Evolutionary conservation across 148 eudicot species (phyloP).

Genomic region (Agrostemma githago): DNA sequence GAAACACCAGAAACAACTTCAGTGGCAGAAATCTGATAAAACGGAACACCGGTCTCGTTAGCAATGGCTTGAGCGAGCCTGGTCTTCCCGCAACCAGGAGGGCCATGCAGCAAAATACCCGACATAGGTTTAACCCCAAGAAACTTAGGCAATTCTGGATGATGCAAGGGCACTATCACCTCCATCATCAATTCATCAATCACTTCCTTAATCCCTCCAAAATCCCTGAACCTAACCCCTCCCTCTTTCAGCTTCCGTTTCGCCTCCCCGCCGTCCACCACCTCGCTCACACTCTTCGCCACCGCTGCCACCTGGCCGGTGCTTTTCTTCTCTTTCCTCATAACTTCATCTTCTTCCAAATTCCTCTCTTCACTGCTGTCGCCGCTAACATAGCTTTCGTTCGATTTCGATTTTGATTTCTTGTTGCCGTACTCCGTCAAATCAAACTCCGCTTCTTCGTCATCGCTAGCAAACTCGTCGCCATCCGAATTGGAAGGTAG

Average conservation of each 20-base stretch:
- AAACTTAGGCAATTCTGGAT: conserved; percentile 38
- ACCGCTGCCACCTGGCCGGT: neutral
- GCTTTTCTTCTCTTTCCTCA: conserved; percentile 3
- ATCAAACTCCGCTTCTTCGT: conserved; percentile 47
- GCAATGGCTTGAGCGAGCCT: conserved; percentile 89
- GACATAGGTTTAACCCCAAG: conserved; percentile 53
- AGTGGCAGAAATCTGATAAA: conserved; percentile 71
- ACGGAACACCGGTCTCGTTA: conserved; percentile 67
- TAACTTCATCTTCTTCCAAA: conserved; percentile 15
- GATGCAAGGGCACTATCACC: conserved; percentile 64
- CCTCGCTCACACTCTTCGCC: conserved; percentile 15
- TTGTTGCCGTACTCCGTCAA: conserved; percentile 39
- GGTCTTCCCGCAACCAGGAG: conserved; percentile 94
- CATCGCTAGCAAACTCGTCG: conserved; percentile 11
- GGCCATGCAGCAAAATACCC: conserved; percentile 79
- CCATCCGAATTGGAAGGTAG: conserved; percentile 16
- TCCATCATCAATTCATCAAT: conserved; percentile 60
- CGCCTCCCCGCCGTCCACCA: conserved; percentile 6
- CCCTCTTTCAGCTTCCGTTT: conserved; percentile 33
- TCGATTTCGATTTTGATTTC: conserved; percentile 29
- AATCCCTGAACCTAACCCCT: conserved; percentile 56
- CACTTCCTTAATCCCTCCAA: conserved; percentile 61
- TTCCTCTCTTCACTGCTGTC: conserved; percentile 24
- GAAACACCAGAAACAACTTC: conserved; percentile 84
- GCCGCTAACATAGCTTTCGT: neutral